Percentiles rank a stretch among this genome's conserved stretches.
phyloP scores from a whole-genome alignment of 2,329 filamentous ascomycete species.

The Ophiosphaerella narmari region DNA sequence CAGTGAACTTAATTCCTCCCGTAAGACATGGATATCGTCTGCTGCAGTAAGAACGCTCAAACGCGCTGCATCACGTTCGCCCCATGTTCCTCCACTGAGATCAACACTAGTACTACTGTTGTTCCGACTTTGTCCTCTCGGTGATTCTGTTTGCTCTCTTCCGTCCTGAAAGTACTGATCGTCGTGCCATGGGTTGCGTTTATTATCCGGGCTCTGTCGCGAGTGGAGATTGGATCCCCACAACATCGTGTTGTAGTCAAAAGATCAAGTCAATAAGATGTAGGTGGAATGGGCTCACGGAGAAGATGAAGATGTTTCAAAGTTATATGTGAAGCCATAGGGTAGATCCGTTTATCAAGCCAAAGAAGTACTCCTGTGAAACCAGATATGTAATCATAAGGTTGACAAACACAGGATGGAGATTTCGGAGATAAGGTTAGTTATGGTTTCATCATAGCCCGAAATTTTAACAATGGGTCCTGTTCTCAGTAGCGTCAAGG shows the following conservation, averaged over 20 bases:
- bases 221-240: slow-evolving; percentile 25
- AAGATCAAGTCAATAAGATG: not conserved
- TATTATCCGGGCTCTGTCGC: slow-evolving; percentile 25
- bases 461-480: slow-evolving; percentile 8
- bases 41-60: slow-evolving; percentile 59
- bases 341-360: no score
- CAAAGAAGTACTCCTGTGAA: no score
- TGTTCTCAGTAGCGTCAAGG: not conserved
- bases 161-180: slow-evolving; percentile 24
- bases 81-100: slow-evolving; percentile 60
- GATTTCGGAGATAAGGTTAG: slow-evolving; percentile 19
- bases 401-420: slow-evolving; percentile 12
- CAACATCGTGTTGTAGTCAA: slow-evolving; percentile 17
- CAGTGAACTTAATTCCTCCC: slow-evolving; percentile 59
- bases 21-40: slow-evolving; percentile 64
- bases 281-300: not conserved
- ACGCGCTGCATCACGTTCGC: slow-evolving; percentile 63
- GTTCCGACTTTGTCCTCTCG: slow-evolving; percentile 19
- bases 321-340: no score
- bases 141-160: slow-evolving; percentile 17
- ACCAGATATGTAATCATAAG: no score
- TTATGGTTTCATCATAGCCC: slow-evolving; percentile 14
- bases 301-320: not conserved
- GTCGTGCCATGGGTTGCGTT: slow-evolving; percentile 44
- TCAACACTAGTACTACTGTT: slow-evolving; percentile 28